Conservation (phyloP, 106 monocot species). For the Dendrobium huoshanense region DNA sequence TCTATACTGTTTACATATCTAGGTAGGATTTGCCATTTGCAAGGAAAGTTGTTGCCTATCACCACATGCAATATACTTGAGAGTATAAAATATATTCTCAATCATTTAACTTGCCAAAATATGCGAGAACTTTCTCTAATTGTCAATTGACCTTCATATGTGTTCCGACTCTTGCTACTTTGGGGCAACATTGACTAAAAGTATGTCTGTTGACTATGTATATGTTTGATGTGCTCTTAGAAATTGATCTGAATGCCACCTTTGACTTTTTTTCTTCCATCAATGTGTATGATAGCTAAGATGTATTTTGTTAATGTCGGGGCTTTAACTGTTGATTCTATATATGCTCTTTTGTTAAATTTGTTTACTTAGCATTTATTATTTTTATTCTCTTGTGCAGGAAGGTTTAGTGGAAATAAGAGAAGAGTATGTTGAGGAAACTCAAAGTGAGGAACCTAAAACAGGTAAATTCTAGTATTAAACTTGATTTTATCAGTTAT, state of each 20-base stretch:
- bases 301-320: neutral
- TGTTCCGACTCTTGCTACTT: neutral
- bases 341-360: neutral
- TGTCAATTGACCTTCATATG: neutral
- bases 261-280: neutral
- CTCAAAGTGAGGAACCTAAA: constrained; percentile 2
- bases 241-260: neutral
- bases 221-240: neutral
- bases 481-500: neutral
- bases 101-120: neutral
- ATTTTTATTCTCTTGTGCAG: constrained; percentile 26
- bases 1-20: neutral
- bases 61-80: neutral
- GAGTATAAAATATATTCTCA: neutral
- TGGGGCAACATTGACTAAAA: neutral
- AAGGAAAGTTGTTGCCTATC: neutral
- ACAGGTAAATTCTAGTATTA: constrained; percentile 2
- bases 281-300: neutral
- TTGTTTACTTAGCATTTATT: neutral
- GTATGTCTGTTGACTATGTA: neutral
- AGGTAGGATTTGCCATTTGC: neutral
- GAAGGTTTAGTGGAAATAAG: constrained; percentile 94
- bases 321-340: neutral
- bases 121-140: neutral
- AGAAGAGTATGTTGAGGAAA: constrained; percentile 75